Evolutionary conservation across 140 eudicot genomes (phyloP).

Genomic region (Cichorium intybus): DNA sequence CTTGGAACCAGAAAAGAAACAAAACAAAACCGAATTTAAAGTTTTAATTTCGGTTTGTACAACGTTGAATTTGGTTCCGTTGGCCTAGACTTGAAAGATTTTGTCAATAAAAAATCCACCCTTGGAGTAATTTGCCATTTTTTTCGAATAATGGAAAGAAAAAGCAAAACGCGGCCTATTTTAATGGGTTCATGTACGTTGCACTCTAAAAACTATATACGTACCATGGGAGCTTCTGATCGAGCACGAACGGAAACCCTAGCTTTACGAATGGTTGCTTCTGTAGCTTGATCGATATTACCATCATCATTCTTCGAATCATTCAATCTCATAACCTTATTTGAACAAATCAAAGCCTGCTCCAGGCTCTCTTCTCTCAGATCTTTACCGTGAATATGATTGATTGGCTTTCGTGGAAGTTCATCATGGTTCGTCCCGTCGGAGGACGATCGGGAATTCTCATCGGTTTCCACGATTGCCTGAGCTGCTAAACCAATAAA

Average conservation of each 20-base stretch:
- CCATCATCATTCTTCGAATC: slow-evolving; percentile 14
- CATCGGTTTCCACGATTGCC: slow-evolving; percentile 24
- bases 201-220: neutral
- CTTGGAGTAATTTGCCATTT: too few relatives aligned
- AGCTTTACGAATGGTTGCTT: slow-evolving; percentile 89
- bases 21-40: too few relatives aligned
- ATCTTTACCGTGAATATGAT: slow-evolving; percentile 22
- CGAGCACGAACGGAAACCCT: slow-evolving; percentile 77
- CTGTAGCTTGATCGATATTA: slow-evolving; percentile 62
- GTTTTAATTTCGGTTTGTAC: too few relatives aligned
- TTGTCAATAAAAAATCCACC: too few relatives aligned
- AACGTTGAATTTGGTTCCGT: too few relatives aligned
- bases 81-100: too few relatives aligned
- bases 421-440: slow-evolving; percentile 31
- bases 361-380: slow-evolving; percentile 32
- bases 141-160: too few relatives aligned
- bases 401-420: slow-evolving; percentile 22
- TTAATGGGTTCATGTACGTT: neutral
- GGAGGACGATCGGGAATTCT: slow-evolving; percentile 44
- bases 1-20: too few relatives aligned
- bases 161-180: too few relatives aligned
- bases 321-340: slow-evolving; percentile 34
- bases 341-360: slow-evolving; percentile 33
- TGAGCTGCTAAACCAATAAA: slow-evolving; percentile 43
- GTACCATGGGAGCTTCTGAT: slow-evolving; percentile 79